Base-by-base conservation (phyloP, 2,329 filamentous ascomycete species). In the Moelleriella libera region DNA sequence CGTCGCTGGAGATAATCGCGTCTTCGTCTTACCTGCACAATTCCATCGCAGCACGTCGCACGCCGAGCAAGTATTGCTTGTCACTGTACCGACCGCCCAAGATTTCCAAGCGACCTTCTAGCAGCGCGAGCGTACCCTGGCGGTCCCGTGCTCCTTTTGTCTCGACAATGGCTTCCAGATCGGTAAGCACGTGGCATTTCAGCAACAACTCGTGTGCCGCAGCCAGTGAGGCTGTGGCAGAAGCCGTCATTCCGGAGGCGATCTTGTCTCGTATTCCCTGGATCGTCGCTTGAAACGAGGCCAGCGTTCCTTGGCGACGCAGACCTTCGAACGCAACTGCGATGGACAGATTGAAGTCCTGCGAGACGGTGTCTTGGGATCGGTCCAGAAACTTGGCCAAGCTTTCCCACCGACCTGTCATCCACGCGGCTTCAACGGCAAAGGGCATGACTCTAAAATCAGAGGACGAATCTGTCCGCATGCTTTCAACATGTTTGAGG, bases 391-490 rank as follows among this genome's bases (percentile, higher is more conserved):
- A 88, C 45, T 76, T 79, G 50, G 82, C 70, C 32, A 97, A 70
- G 5, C 79, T 82, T 46, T 80, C 70, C 84, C 89, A 94, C 63
- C 88, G 82, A 7, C 82, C 80, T 4, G 85, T 90, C 41, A 87
- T 83, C 89, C 92, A 98, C 9, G 88, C 83, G 21, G 92, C 89
- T 67, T 98, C 92, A 3, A 88, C 79, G 12, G 87, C 89, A 59
- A 89, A 90, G 1, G 89, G 84, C 34, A 94, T 72, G 45, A 94
- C 76, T 51, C 72, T 78, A 52, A 78, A 75, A 40, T 78, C 67
- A 2, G 71, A 75, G 10, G 70, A 61, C 28, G 67, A 57, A 39
- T 75, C 66, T 2, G 65, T 67, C 43, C 78, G 71, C 64, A 96
- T 85, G 5, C 81, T 81, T 58, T 94, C 85, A 10, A 94, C 82